A percentile compares a stretch with the other conserved stretches of the same genome.
Evolutionary conservation across 108 stramenopile genomes (phyloP).

Genomic region (Stephanodiscus minutulus): DNA sequence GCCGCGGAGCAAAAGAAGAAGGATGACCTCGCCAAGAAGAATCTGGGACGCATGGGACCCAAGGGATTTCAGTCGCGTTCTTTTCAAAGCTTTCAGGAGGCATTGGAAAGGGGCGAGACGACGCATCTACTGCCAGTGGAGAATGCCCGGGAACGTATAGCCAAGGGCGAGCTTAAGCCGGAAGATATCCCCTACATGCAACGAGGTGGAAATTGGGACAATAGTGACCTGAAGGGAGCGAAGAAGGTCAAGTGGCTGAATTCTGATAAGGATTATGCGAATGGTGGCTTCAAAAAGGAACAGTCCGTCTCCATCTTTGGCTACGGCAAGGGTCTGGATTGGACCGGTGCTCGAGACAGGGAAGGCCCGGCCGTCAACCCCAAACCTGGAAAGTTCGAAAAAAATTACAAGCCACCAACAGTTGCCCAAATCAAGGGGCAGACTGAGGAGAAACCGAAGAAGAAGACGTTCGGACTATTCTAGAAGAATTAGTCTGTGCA

Average conservation of each 20-base stretch:
- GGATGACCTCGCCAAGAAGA: constrained; percentile 41
- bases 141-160: constrained; percentile 63
- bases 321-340: constrained; percentile 74
- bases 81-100: constrained; percentile 83
- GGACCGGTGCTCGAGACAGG: constrained; percentile 64
- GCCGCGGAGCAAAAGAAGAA: constrained; percentile 61
- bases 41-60: constrained; percentile 64
- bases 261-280: constrained; percentile 62
- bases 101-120: constrained; percentile 74
- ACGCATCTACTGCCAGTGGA: constrained; percentile 73
- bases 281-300: constrained; percentile 81
- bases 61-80: constrained; percentile 76
- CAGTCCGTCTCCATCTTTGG: constrained; percentile 78
- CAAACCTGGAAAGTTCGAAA: constrained; percentile 51
- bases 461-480: constrained; percentile 74
- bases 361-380: constrained; percentile 26
- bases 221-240: constrained; percentile 50
- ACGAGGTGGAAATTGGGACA: constrained; percentile 69
- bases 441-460: constrained; percentile 46
- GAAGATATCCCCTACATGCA: constrained; percentile 88
- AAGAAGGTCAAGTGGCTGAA: constrained; percentile 46
- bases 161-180: constrained; percentile 64
- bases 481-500: constrained; percentile 23
- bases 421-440: constrained; percentile 54
- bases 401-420: constrained; percentile 86